Evolutionary conservation across 805 yeast species (phyloP), one percentile per base, ranked within the genome.

Genomic region (Wickerhamiella vanderwaltii): DNA sequence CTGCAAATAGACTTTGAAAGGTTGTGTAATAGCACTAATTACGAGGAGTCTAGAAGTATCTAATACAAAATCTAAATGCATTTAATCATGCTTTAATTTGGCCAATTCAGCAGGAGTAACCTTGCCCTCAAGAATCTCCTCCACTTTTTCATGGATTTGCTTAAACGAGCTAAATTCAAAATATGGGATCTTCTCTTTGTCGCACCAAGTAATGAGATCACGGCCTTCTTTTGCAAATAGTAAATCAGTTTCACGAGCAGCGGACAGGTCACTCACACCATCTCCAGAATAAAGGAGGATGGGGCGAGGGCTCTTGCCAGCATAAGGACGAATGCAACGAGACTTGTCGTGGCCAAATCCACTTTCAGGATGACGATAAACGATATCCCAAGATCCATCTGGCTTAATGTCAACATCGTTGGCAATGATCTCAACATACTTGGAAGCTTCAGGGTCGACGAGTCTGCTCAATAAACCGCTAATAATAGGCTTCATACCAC

Each of bases 301-400:
- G 12, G 94, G 94, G 37, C 73, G 68, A 16, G 60, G 54, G 6
- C 53, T 59, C 28, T 56, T 51, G 39, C 49, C 43, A 17, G 63
- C 63, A 54, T 65, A 55, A 45, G 67, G 59, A 43, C 72, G 69
- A 52, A 91, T 88, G 22, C 91, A 79, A 43, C 73, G 69, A 23
- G 95, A 77, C 65, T 91, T 91, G 63, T 91, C 96, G 61, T 91
- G 99, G 39, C 99, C 99, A 60, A 85, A 87, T 11, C 76, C 68
- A 9, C 94, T 73, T 43, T 80, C 85, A 4, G 40, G 40, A 62
- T 91, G 94, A 51, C 79, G 75, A 66, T 78, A 91, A 23, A 78
- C 72, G 48, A 91, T 88, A 41, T 77, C 73, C 98, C 97, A 91
- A 29, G 71, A 57, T 25, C 72, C 72, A 36, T 77, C 72, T 3